Base-by-base conservation (phyloP, 768 basidiomycete genomes). In the Epithele typhae region DNA sequence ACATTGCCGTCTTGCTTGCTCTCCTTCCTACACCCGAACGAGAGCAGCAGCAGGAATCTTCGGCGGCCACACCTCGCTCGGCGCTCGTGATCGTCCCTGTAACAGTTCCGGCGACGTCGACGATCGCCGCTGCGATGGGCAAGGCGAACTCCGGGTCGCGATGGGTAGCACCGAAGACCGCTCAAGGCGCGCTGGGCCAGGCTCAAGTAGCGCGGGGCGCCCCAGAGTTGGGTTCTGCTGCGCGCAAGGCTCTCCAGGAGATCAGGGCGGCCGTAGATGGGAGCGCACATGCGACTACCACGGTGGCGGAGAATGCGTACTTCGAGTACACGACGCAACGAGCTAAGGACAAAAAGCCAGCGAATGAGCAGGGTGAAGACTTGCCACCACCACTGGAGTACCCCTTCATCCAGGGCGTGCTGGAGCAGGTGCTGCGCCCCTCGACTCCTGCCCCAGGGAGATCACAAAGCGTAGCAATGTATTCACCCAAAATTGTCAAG, bases 121-220 rank as follows among this genome's bases (percentile, higher is more conserved):
- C 72, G 10, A 77, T 90, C 40, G 79, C 80, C 3, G 70, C 70
- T 41, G 84, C 81, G 0, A 70, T 88, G 54, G 82, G 84, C 2
- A 75, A 73, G 40, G 74, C 71, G 0, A 50, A 60, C 3, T 64
- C 68, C 5, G 71, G 73, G 7, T 59, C 59, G 9, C 66, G 63
- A 37, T 87, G 83, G 83, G 43, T 81, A 6, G 52, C 42, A n/a
- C 50, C 46, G 10, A 43, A 42, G 6, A 25, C 24, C 18, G 30
- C n/a, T 34, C 25, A 25, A 14, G 18, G 38, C 12, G 15, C 43
- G 36, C 52, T n/a, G 12, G 38, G 14, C 32, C 57, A 50, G 15
- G 25, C 21, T 11, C 38, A 35, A 39, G n/a, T 24, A 11, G 6
- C 15, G 18, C 37, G 38, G 15, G 44, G 39, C 15, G 22, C 37